Percentiles rank a stretch among this genome's conserved stretches.
phyloP scores from a whole-genome alignment of 805 yeast species.

The Nakazawaea wyomingensis region DNA sequence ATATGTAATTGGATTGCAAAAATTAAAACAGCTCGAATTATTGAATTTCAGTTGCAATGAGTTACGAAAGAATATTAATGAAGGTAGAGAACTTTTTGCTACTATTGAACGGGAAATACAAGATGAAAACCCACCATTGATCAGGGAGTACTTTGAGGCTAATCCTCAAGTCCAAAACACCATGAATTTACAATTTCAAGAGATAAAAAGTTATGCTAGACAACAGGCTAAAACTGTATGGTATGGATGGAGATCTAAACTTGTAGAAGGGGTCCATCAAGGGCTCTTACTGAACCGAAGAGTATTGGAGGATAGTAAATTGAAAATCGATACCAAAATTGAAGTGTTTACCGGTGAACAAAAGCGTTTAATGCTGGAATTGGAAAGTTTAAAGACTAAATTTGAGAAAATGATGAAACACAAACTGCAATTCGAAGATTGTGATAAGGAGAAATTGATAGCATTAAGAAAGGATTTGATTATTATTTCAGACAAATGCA shows the following conservation, averaged over 20 bases:
- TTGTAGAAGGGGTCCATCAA: slow-evolving; percentile 38
- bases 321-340: slow-evolving; percentile 17
- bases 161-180: slow-evolving; percentile 30
- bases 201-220: slow-evolving; percentile 46
- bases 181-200: slow-evolving; percentile 43
- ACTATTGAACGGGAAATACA: slow-evolving; percentile 41
- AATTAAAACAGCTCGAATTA: slow-evolving; percentile 40
- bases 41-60: slow-evolving; percentile 52
- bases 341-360: slow-evolving; percentile 15
- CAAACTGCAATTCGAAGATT: slow-evolving; percentile 16
- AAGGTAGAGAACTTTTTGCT: slow-evolving; percentile 42
- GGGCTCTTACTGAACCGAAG: slow-evolving; percentile 23
- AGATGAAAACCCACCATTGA: slow-evolving; percentile 43
- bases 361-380: slow-evolving; percentile 13
- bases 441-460: slow-evolving; percentile 15
- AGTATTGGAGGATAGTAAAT: slow-evolving; percentile 16
- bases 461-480: slow-evolving; percentile 14
- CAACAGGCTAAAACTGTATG: slow-evolving; percentile 51
- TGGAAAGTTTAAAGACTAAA: slow-evolving; percentile 7
- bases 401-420: slow-evolving; percentile 13
- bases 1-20: slow-evolving; percentile 33
- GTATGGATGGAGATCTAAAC: slow-evolving; percentile 58
- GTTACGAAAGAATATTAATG: slow-evolving; percentile 42
- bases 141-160: slow-evolving; percentile 42
- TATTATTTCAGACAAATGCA: slow-evolving; percentile 1